phyloP scores from a whole-genome alignment of 2,329 filamentous ascomycete genomes.

The Aureobasidium sp. region DNA sequence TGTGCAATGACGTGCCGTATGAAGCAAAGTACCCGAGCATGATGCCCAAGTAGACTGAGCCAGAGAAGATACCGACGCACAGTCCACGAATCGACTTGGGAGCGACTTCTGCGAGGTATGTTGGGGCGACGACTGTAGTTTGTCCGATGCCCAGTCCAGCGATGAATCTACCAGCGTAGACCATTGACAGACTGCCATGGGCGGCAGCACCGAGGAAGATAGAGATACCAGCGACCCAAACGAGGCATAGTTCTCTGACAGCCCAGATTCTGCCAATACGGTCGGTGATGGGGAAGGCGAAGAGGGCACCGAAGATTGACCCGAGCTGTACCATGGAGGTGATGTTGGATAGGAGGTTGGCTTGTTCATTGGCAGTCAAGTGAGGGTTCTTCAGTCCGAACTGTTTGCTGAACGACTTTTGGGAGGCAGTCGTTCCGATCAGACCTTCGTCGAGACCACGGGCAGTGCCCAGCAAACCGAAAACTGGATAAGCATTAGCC shows the following conservation, averaged over 20 bases:
- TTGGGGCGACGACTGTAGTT: slow-evolving; percentile 52
- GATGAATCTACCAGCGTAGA: slow-evolving; percentile 35
- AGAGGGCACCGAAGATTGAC: slow-evolving; percentile 62
- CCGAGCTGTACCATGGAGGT: slow-evolving; percentile 78
- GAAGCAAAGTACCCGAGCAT: slow-evolving; percentile 57
- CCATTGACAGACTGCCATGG: slow-evolving; percentile 29
- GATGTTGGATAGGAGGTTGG: slow-evolving; percentile 57
- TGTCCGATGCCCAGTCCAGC: slow-evolving; percentile 39
- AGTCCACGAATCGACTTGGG: slow-evolving; percentile 45
- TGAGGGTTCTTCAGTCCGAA: slow-evolving; percentile 53
- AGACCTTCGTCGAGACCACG: slow-evolving; percentile 75
- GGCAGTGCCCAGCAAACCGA: slow-evolving; percentile 61
- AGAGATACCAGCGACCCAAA: slow-evolving; percentile 25
- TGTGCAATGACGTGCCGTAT: slow-evolving; percentile 47
- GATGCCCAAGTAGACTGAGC: slow-evolving; percentile 61
- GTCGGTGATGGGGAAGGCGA: slow-evolving; percentile 37
- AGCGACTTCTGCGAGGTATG: slow-evolving; percentile 50
- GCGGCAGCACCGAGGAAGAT: slow-evolving; percentile 43
- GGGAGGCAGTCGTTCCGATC: slow-evolving; percentile 52
- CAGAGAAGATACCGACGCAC: slow-evolving; percentile 64
- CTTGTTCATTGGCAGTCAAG: slow-evolving; percentile 52
- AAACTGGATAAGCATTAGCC: slow-evolving; percentile 21
- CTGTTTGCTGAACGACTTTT: slow-evolving; percentile 54
- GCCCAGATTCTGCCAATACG: slow-evolving; percentile 28
- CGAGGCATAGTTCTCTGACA: slow-evolving; percentile 23